Evolutionary conservation across 2,329 filamentous ascomycete species (phyloP), one percentile per base, ranked within the genome.

Genomic region (Colletotrichum tabaci): DNA sequence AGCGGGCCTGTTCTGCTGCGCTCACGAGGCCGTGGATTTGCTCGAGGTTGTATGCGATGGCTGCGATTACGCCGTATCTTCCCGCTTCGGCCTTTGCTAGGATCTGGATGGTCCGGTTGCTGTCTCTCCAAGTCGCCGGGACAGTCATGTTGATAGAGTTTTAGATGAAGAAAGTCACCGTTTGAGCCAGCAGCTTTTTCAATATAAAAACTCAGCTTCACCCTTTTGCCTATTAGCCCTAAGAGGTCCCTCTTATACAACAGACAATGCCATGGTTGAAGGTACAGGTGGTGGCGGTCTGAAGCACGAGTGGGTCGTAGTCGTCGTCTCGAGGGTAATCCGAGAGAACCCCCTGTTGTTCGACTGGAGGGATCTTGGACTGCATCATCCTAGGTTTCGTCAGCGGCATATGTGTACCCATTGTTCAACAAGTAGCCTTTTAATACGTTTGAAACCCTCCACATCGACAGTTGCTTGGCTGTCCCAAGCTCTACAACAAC

Each of bases 11-110:
- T 81, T 93, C 91, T 46, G 92, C 92, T 23, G 92, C 92, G 73
- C 87, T 86, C 63, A 93, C 87, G 15, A 89, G 88, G 10, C 90
- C 91, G 8, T 93, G 83, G 74, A 94, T 91, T 57, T 89, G 89
- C 82, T 94, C 92, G 73, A 93, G 83, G 78, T 94, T 92, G 85
- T 93, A 3, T 58, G 79, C 84, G 82, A 90, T 80, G 79, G 87
- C 75, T 79, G 85, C 76, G 9, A 83, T 75, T 5, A 91, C 85
- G 61, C 87, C 89, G 75, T 91, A 91, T 3, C 35, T 26, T 0
- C 52, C 61, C 9, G 35, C 26, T 3, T 68, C 66, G 38, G 66
- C 66, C 3, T 68, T 68, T 7, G 21, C 35, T 42, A 68, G 23
- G 35, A 68, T 65, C 23, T 64, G 66, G 21, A 68, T 42, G 10